Evolutionary conservation across 805 yeast species (phyloP), one percentile per base, ranked within the genome.

Genomic region (Wickerhamiella parazyma): DNA sequence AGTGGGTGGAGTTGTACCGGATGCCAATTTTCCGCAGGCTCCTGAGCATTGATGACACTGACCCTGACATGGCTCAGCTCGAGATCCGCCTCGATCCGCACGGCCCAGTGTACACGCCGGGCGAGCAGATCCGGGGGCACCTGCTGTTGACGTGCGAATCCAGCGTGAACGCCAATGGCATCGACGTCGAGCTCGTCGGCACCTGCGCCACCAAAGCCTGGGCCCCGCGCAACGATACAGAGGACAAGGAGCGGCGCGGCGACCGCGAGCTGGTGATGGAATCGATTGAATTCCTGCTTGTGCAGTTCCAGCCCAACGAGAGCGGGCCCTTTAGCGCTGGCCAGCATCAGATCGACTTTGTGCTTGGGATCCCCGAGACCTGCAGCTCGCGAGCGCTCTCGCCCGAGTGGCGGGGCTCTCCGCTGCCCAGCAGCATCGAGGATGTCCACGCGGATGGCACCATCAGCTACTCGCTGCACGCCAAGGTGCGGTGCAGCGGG

Each of bases 1-100:
- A 89, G 65, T 89, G 97, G 17, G 98, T 89, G n/a, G 86, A 80
- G 6, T 33, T 25, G 22, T 16, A 35, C 36, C 36, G 24, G 24
- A 21, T 21, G 20, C 22, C 36, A 21, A 18, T 21, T 21, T 8
- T 21, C 24, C 8, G 8, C 8, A 21, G 24, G 24, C 24, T 21
- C 24, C 24, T 21, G 24, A 21, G 24, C 24, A 21, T 21, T 21
- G 24, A 21, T 25, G n/a, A 25, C 28, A 25, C 28, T 25, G n/a
- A 7, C 28, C 4, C 4, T 12, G 5, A 6, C 10, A 28, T 28
- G 31, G 31, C 31, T 16, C 31, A 28, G 31, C 31, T 28, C 31
- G 31, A 28, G 31, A 28, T 28, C 31, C 31, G 31, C 14, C 31
- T 28, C 3, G 14, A 28, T 11, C 31, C 31, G 14, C 31, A 28